Conservation (phyloP, 495 filamentous ascomycete genomes). For the Paragyromitra xinjiangensis region DNA sequence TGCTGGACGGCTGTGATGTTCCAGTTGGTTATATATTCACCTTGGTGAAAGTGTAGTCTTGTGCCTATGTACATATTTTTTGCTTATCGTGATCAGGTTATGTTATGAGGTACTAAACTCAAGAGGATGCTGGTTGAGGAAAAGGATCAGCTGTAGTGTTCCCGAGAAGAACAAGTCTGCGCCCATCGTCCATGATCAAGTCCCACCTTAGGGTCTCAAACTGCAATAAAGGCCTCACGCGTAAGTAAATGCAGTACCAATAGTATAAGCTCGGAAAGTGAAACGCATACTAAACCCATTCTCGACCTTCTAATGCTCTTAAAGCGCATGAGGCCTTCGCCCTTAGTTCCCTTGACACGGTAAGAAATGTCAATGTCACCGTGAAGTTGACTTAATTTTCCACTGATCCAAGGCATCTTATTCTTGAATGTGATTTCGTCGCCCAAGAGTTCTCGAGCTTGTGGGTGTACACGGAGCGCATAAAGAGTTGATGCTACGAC, state of each 20-base stretch:
- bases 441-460: conserved; percentile 78
- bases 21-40: conserved; percentile 15
- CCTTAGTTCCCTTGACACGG: conserved; percentile 82
- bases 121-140: conserved; percentile 33
- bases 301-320: conserved; percentile 75
- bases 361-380: conserved; percentile 89
- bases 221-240: conserved; percentile 6
- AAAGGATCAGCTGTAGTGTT: conserved; percentile 44
- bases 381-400: conserved; percentile 92
- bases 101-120: neutral
- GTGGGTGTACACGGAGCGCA: conserved; percentile 79
- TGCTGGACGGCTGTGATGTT: conserved; percentile 18
- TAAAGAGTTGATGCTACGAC: conserved; percentile 88
- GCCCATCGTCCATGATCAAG: conserved; percentile 45
- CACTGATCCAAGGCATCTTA: conserved; percentile 91
- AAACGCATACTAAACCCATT: conserved; percentile 74
- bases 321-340: conserved; percentile 79
- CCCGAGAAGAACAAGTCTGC: conserved; percentile 47
- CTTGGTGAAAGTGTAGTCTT: conserved; percentile 1
- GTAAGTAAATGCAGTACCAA: neutral
- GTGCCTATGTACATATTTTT: conserved; percentile 47
- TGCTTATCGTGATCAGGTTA: conserved; percentile 10
- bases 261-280: no score
- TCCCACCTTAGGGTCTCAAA: conserved; percentile 54
- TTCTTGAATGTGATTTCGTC: conserved; percentile 92